Base-by-base conservation (phyloP, 768 basidiomycete species). In the Lentinus brumalis region DNA sequence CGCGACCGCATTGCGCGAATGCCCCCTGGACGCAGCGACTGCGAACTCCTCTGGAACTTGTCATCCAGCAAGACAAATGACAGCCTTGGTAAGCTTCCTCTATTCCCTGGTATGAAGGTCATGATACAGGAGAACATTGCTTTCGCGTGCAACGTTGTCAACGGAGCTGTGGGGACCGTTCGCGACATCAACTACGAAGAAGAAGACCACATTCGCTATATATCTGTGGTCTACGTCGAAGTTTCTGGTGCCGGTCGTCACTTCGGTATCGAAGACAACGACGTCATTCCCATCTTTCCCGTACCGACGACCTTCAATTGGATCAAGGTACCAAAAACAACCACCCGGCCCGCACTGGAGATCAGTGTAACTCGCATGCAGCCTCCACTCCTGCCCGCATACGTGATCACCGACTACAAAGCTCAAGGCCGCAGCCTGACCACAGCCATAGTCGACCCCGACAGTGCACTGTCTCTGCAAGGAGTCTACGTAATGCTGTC, bases 401-500 rank as follows among this genome's bases (percentile, higher is more conserved):
- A 71, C 50, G 57, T 65, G 1, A 71, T 67, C 44, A 73, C 73
- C 1, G 71, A 69, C 42, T 69, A 69, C 65, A 73, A 73, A 31
- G 62, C 58, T 26, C 73, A 74, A 51, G 71, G 73, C 0, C 56
- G 69, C 3, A 66, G 72, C 2, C 50, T 74, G 16, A 39, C 65
- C 0, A 45, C 41, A 2, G 70, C 64, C 4, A 66, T 73, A 3
- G 69, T 74, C 0, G 73, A 75, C 54, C 54, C 73, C 2, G 44
- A 49, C 0, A 62, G 64, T 11, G 66, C 65, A 2, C 41, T 50
- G 16, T 49, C 45, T 5, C 40, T 53, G 12, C 69, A 71, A 55
- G 64, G 69, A 0, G 63, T 67, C 1, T 74, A 74, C 54, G 73
- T 74, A 1, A 74, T 74, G 71, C 55, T 74, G 2, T 74, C 73